Evolutionary conservation across 1,139 yeast species (phyloP).

Genomic region (Taphrina populina): DNA sequence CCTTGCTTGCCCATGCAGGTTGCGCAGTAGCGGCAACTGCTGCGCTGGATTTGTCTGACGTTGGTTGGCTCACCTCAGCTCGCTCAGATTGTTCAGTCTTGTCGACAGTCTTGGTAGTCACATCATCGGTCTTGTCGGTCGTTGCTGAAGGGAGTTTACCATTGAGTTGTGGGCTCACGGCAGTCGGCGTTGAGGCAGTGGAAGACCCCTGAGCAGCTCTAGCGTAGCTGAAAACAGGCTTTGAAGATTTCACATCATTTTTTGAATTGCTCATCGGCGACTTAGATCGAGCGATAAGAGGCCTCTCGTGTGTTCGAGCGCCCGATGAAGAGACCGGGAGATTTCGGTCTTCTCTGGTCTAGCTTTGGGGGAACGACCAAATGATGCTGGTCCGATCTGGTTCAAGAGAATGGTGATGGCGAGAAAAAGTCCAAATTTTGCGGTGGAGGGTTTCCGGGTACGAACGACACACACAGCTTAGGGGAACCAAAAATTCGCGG

Average conservation of each 20-base stretch:
- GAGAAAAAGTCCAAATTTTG: conserved; percentile 1
- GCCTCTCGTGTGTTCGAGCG: conserved; percentile 23
- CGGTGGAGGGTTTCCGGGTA: conserved; percentile 6
- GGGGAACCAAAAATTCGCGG: too few relatives aligned
- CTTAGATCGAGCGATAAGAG: conserved; percentile 5
- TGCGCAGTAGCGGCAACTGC: conserved; percentile 5
- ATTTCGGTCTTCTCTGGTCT: conserved; percentile 25
- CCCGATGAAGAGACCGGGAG: conserved; percentile 7
- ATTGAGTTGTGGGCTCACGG: conserved; percentile 18
- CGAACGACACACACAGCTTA: too few relatives aligned
- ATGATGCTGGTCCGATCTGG: conserved; percentile 13
- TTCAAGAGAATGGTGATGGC: not conserved
- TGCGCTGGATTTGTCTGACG: not conserved
- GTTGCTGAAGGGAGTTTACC: conserved; percentile 13
- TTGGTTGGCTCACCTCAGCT: not conserved
- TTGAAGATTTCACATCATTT: conserved; percentile 21
- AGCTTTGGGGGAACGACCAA: conserved; percentile 16
- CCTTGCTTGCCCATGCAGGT: conserved; percentile 12
- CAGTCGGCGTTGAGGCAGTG: conserved; percentile 8
- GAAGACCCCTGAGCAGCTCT: conserved; percentile 29
- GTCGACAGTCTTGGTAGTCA: not conserved
- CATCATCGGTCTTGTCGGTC: not conserved
- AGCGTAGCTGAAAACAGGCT: conserved; percentile 29
- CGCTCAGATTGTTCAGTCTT: too few relatives aligned
- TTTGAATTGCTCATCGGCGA: conserved; percentile 29